Evolutionary conservation across 345 rosid species (phyloP), one percentile per base, ranked within the genome.

Genomic region (Geranium brycei): DNA sequence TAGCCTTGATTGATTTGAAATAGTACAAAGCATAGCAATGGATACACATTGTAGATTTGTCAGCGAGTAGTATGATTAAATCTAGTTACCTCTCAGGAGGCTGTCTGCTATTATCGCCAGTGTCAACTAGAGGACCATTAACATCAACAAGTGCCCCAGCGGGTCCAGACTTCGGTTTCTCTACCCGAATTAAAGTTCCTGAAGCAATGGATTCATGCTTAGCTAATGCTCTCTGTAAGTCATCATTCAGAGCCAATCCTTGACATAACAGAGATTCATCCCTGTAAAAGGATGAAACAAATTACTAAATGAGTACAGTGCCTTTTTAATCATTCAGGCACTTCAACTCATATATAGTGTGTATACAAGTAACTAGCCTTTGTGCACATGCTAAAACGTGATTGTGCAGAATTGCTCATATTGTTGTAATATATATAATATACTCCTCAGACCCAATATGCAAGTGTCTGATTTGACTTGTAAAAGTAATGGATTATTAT

Each of bases 181-280:
- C 84, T 2, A 66, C 60, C 64, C 61, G 76, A 69, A 38, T 65
- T 78, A 81, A 65, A 71, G 78, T 79, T 74, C 91, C 91, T 19
- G 95, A 84, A 75, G 97, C 77, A 72, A 95, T 75, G 67, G 88
- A 75, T 79, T 95, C 96, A 69, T 95, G 92, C 76, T 79, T 95
- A 64, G 89, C 91, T 65, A 95, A 79, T 68, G 91, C 75, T 63
- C 90, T 95, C 75, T 95, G 96, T 95, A 95, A 77, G 78, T 91
- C 97, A 77, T 95, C 99, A 82, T 95, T 95, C 72, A 91, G 68
- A 30, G 92, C 83, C 72, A 95, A 80, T 68, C 97, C 99, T 78
- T 91, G 96, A 69, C 91, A 75, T 64, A 95, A 77, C 67, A 95
- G 83, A 53, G 92, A 85, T 72, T 95, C 96, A 59, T 95, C 99